Percentiles rank a stretch among this genome's conserved stretches.
Evolutionary conservation across 768 basidiomycete species (phyloP).

Genomic region (Termitomyces sp.): DNA sequence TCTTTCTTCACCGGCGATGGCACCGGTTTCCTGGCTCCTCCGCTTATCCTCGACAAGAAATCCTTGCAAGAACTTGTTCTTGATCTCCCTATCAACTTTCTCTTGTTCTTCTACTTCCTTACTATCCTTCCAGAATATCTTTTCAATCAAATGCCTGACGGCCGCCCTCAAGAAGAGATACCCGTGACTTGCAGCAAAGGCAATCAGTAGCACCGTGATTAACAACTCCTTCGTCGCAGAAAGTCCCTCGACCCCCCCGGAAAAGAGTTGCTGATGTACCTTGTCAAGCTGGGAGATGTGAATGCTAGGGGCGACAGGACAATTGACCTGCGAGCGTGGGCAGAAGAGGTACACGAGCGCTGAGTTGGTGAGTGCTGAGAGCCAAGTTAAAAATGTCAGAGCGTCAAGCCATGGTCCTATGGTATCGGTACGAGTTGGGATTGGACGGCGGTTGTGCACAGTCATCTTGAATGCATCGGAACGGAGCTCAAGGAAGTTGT

Average conservation of each 20-base stretch:
- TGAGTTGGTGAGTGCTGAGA: slow-evolving; percentile 81
- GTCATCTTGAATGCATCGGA: slow-evolving; percentile 96
- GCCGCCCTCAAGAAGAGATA: slow-evolving; percentile 61
- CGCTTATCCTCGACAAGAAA: slow-evolving; percentile 15
- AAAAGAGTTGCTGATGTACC: slow-evolving; percentile 23
- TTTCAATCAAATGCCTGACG: slow-evolving; percentile 67
- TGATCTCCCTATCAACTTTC: slow-evolving; percentile 43
- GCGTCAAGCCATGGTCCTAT: slow-evolving; percentile 95
- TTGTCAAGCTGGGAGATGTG: slow-evolving; percentile 17
- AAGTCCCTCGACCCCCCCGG: slow-evolving; percentile 8
- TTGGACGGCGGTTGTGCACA: slow-evolving; percentile 75
- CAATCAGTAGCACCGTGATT: slow-evolving; percentile 61
- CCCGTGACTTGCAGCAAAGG: slow-evolving; percentile 83
- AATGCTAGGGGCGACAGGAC: slow-evolving; percentile 9
- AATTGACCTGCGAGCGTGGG: slow-evolving; percentile 16
- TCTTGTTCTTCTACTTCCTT: slow-evolving; percentile 56
- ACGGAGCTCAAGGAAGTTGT: slow-evolving; percentile 89
- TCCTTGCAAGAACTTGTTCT: slow-evolving; percentile 31
- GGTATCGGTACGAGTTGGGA: slow-evolving; percentile 82
- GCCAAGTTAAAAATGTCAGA: slow-evolving; percentile 84
- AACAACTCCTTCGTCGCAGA: slow-evolving; percentile 46
- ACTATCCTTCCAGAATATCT: slow-evolving; percentile 72
- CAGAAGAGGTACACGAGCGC: slow-evolving; percentile 89
- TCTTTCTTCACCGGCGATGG: slow-evolving; percentile 5
- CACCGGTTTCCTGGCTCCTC: slow-evolving; percentile 10